A percentile compares a stretch with the other conserved stretches of the same genome.
Evolutionary conservation across 352 stramenopile genomes (phyloP).

Genomic region (Blastocystis sp.): DNA sequence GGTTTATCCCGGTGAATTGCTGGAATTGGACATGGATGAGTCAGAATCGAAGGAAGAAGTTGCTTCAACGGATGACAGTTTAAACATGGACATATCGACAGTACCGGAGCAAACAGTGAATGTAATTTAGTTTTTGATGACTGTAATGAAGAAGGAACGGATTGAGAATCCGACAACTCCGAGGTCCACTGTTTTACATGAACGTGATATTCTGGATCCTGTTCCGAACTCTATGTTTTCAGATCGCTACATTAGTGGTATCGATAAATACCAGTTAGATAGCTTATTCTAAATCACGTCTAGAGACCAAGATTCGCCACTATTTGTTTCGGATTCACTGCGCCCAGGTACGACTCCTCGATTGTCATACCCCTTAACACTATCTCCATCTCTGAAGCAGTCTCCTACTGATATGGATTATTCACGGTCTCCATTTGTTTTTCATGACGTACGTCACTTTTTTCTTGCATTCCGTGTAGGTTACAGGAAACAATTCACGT

Average conservation of each 20-base stretch:
- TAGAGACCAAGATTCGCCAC: not conserved
- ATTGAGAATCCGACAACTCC: not conserved
- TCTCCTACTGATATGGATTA: not conserved
- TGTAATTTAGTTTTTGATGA: not conserved
- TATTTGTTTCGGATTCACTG: not conserved
- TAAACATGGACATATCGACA: too few species aligned
- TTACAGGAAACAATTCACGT: not conserved
- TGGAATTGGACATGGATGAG: too few species aligned
- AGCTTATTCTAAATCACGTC: not conserved
- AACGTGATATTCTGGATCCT: not conserved
- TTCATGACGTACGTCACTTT: not conserved
- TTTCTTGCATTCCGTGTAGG: not conserved
- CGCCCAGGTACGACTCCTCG: not conserved
- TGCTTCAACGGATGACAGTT: too few species aligned
- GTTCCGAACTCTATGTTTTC: not conserved
- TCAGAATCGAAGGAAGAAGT: too few species aligned
- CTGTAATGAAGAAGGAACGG: not conserved
- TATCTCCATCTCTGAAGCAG: not conserved
- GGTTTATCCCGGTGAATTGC: too few species aligned
- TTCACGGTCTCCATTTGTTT: not conserved
- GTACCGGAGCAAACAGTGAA: too few species aligned
- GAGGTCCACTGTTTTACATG: not conserved
- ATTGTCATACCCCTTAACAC: not conserved
- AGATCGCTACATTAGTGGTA: not conserved
- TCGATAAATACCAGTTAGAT: not conserved